Percentiles rank a stretch among this genome's conserved stretches.
Conservation (phyloP, 352 stramenopile genomes). For the Peronospora belbahrii region DNA sequence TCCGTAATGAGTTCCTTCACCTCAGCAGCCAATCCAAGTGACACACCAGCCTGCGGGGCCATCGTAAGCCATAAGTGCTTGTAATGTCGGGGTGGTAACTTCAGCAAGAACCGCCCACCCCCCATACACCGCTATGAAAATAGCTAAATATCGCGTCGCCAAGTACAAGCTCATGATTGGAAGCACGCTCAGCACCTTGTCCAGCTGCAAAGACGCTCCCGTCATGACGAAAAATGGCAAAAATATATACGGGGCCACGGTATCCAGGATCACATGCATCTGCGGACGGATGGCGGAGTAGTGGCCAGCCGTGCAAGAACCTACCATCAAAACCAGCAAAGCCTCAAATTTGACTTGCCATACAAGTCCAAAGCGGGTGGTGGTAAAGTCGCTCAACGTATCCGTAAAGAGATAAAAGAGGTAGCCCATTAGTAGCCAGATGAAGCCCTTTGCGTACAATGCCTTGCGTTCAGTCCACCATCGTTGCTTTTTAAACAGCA, state of each 20-base stretch:
- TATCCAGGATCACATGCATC: constrained; percentile 68
- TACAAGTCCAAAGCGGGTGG: constrained; percentile 36
- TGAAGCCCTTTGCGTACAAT: constrained; percentile 50
- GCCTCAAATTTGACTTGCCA: constrained; percentile 69
- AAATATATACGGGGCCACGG: constrained; percentile 56
- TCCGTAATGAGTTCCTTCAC: constrained; percentile 50
- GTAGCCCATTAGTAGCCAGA: constrained; percentile 55
- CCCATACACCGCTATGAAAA: constrained; percentile 48
- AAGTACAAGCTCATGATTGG: constrained; percentile 61
- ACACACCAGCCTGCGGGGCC: constrained; percentile 56
- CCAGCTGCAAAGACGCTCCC: constrained; percentile 47
- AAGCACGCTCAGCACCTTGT: constrained; percentile 49
- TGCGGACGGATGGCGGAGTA: constrained; percentile 48
- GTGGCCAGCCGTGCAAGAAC: constrained; percentile 50
- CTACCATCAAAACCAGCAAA: constrained; percentile 54
- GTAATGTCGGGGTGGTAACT: constrained; percentile 48
- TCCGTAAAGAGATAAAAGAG: constrained; percentile 55
- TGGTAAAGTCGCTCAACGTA: constrained; percentile 44
- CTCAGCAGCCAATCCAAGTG: constrained; percentile 50
- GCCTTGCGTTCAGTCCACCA: constrained; percentile 27
- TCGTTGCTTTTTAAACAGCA: constrained; percentile 4
- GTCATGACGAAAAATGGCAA: constrained; percentile 74
- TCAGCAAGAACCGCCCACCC: constrained; percentile 46
- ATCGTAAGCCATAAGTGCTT: constrained; percentile 65
- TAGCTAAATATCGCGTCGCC: constrained; percentile 43